These are phyloP conservation scores for Daldinia caldariorum DNA, from an alignment of 495 filamentous ascomycete species.

Conservation along the genomic window DNA sequence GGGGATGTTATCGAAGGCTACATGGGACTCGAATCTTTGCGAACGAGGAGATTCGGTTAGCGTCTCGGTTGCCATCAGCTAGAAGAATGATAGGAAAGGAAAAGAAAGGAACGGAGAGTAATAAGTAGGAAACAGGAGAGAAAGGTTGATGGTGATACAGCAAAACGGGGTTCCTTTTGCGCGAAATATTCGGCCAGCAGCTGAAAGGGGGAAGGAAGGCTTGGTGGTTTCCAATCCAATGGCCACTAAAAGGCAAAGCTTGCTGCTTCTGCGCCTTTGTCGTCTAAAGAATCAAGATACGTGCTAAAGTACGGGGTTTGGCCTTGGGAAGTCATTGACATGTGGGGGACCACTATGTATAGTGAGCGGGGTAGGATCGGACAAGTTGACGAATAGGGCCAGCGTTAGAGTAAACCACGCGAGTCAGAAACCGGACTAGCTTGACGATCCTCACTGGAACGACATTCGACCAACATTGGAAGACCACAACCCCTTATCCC, in stretches of 20 bases:
- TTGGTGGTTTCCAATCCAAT: constrained; percentile 15
- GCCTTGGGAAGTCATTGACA: constrained; percentile 10
- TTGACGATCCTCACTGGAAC: constrained; percentile 37
- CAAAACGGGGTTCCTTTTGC: constrained; percentile 25
- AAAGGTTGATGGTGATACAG: constrained; percentile 14
- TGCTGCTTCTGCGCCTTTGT: constrained; percentile 39
- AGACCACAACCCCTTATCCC: constrained; percentile 18
- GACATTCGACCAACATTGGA: constrained; percentile 36
- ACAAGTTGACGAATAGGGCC: constrained; percentile 38
- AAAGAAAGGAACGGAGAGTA: constrained; percentile 6
- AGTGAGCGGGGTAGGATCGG: constrained; percentile 41
- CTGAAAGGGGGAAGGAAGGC: constrained; percentile 5
- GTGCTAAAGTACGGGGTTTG: constrained; percentile 32
- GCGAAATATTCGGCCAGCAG: constrained; percentile 33
- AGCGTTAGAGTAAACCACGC: constrained; percentile 35
- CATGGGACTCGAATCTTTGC: constrained; percentile 68
- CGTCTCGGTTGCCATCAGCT: constrained; percentile 53
- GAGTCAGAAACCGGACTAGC: constrained; percentile 42
- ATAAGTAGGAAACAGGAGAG: constrained; percentile 7
- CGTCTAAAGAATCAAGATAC: constrained; percentile 21
- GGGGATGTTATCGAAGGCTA: constrained; percentile 95
- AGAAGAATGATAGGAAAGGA: constrained; percentile 7
- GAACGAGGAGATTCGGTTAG: constrained; percentile 52
- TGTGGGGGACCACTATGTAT: constrained; percentile 39
- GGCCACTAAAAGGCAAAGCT: constrained; percentile 35